Evolutionary conservation across 2,329 filamentous ascomycete species (phyloP), one percentile per base, ranked within the genome.

Genomic region (Apiospora koreana): DNA sequence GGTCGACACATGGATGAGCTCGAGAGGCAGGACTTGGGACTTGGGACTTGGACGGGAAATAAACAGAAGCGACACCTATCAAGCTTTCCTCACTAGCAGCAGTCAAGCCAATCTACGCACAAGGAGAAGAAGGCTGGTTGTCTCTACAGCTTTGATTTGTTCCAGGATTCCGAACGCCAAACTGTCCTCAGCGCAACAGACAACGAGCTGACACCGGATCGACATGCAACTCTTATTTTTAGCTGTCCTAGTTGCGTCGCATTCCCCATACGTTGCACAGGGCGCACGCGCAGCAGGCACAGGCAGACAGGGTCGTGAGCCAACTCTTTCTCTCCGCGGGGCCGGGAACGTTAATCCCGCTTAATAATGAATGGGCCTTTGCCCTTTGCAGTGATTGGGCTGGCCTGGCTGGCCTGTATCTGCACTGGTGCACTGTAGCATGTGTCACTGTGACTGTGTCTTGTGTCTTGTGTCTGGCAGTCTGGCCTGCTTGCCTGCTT

Each of bases 1-100:
- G 71, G 54, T 69, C 66, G 72, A 69, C 69, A 67, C 54, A 69
- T 72, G 72, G 70, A 72, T 73, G 69, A 67, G 70, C 68, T 67
- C 69, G 70, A 68, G 58, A 28, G 21, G 65, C 21, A 48, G 46
- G 41, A 38, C 54, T 38, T 38, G 31, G 35, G 35, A 35, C 35
- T 35, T 8, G 35, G 46, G 41, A 38, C 54, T 62, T 38, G 31
- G 31, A 35, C 21, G 38, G 54, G 66, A 43, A 68, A 28, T 21
- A 16, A 46, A 28, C 6, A 25, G n/a, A 9, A 66, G n/a, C 21
- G 16, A 66, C 23, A 42, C 25, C 38, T 38, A 62, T 18, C 31
- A 14, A 38, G 28, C 54, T 14, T 62, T 62, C 14, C 54, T 31
- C 54, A 28, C 18, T 31, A 54, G 23, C 23, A n/a, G n/a, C n/a